Percentiles rank a stretch among this genome's conserved stretches.
These are phyloP conservation scores for Lotus japonicus DNA, from an alignment of 306 rosid species.

Conservation along the genomic window DNA sequence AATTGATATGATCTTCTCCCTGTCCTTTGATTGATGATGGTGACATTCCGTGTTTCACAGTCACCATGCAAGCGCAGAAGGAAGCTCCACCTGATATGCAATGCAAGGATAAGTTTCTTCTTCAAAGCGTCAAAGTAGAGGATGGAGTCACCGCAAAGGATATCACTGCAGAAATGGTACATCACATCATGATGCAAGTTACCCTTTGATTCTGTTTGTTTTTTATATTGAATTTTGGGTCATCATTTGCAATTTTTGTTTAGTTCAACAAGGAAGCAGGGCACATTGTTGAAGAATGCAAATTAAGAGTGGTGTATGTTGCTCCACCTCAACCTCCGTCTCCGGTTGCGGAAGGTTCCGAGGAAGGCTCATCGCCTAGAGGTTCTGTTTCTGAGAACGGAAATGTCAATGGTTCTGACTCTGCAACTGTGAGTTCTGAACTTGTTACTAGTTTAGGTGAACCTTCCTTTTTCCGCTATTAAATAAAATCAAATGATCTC, in stretches of 20 bases:
- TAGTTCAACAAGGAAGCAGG: constrained; percentile 87
- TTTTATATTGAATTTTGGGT: neutral
- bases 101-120: constrained; percentile 94
- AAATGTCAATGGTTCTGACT: constrained; percentile 44
- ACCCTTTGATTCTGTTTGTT: neutral
- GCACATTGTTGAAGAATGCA: constrained; percentile 77
- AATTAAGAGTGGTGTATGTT: constrained; percentile 79
- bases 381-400: constrained; percentile 72
- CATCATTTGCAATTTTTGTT: no score
- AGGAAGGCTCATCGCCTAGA: constrained; percentile 87
- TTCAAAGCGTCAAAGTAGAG: constrained; percentile 62
- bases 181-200: neutral
- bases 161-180: constrained; percentile 80
- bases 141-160: constrained; percentile 55
- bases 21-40: neutral
- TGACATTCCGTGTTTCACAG: constrained; percentile 28
- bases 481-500: neutral
- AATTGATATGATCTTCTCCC: no score
- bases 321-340: constrained; percentile 84
- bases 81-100: constrained; percentile 83
- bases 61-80: constrained; percentile 95
- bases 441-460: constrained; percentile 2
- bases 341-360: constrained; percentile 88
- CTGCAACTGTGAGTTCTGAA: constrained; percentile 42
- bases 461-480: neutral